Conservation (phyloP, 2,329 filamentous ascomycete genomes). For the Juglanconis oblonga region DNA sequence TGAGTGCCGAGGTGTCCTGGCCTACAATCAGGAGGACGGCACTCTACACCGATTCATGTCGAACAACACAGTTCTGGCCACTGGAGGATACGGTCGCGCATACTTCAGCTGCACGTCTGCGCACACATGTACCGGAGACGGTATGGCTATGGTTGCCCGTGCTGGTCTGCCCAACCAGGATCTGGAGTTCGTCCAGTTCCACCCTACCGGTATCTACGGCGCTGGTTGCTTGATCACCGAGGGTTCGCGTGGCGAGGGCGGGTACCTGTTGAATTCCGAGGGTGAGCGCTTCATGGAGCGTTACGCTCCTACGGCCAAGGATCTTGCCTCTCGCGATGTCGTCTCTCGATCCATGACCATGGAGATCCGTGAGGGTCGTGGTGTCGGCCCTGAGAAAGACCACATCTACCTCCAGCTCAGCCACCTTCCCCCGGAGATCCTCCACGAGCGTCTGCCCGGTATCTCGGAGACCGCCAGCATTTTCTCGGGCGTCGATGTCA, state of each 20-base stretch:
- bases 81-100: slow-evolving; percentile 93
- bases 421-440: slow-evolving; percentile 86
- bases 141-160: slow-evolving; percentile 98
- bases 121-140: slow-evolving; percentile 97
- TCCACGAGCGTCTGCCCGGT: slow-evolving; percentile 94
- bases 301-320: slow-evolving; percentile 96
- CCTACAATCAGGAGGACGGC: slow-evolving; percentile 98
- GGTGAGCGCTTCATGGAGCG: slow-evolving; percentile 99
- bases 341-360: slow-evolving; percentile 97
- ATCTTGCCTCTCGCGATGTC: slow-evolving; percentile 93
- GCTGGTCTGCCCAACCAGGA: slow-evolving; percentile 98
- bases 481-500: slow-evolving; percentile 94
- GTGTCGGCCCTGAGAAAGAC: slow-evolving; percentile 95
- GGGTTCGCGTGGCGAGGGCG: slow-evolving; percentile 95
- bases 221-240: slow-evolving; percentile 97
- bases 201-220: slow-evolving; percentile 98
- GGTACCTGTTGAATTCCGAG: slow-evolving; percentile 95
- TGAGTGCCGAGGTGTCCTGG: slow-evolving; percentile 92
- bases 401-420: slow-evolving; percentile 98
- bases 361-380: slow-evolving; percentile 95
- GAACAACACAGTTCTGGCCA: slow-evolving; percentile 94
- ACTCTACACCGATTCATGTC: slow-evolving; percentile 96
- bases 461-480: slow-evolving; percentile 98
- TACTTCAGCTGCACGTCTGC: slow-evolving; percentile 99
- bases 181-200: slow-evolving; percentile 99